phyloP scores from a whole-genome alignment of 352 stramenopile genomes.

The Phytophthora cryptogea region DNA sequence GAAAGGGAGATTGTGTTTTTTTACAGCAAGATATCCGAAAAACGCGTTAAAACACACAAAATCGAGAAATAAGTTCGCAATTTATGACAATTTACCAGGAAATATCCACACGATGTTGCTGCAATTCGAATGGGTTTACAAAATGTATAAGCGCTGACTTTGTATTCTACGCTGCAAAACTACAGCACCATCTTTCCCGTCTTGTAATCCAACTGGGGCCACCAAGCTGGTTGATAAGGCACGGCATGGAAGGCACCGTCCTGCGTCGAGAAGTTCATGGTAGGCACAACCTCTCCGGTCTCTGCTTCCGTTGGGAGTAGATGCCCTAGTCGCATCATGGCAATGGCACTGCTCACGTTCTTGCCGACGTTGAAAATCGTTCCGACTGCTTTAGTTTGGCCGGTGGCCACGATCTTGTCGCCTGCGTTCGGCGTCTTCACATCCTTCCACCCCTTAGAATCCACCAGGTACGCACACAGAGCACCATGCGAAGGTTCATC shows the following conservation, averaged over 20 bases:
- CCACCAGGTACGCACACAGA: slow-evolving; percentile 54
- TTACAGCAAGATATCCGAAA: too few relatives aligned
- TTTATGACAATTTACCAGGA: too few relatives aligned
- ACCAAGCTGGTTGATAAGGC: slow-evolving; percentile 80
- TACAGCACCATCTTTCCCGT: slow-evolving; percentile 81
- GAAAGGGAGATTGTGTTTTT: background rate
- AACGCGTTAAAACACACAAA: too few relatives aligned
- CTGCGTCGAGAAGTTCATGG: slow-evolving; percentile 66
- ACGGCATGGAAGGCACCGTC: slow-evolving; percentile 72
- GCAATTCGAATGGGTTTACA: slow-evolving; percentile 14
- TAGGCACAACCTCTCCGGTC: slow-evolving; percentile 28
- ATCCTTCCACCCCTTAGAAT: slow-evolving; percentile 33
- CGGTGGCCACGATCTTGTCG: slow-evolving; percentile 56
- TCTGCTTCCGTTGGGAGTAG: slow-evolving; percentile 54
- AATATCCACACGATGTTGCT: background rate
- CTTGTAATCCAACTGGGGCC: slow-evolving; percentile 64
- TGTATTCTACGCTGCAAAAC: slow-evolving; percentile 4
- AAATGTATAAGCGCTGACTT: slow-evolving; percentile 11
- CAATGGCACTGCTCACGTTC: slow-evolving; percentile 55
- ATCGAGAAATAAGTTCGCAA: too few relatives aligned
- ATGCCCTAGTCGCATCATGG: slow-evolving; percentile 82
- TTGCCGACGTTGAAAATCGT: slow-evolving; percentile 54
- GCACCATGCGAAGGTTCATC: slow-evolving; percentile 38
- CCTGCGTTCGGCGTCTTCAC: slow-evolving; percentile 35
- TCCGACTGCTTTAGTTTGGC: slow-evolving; percentile 62